A percentile compares a stretch with the other conserved stretches of the same genome.
Evolutionary conservation across 495 filamentous ascomycete genomes (phyloP).

Genomic region (Aspergillus saccharolyticus): DNA sequence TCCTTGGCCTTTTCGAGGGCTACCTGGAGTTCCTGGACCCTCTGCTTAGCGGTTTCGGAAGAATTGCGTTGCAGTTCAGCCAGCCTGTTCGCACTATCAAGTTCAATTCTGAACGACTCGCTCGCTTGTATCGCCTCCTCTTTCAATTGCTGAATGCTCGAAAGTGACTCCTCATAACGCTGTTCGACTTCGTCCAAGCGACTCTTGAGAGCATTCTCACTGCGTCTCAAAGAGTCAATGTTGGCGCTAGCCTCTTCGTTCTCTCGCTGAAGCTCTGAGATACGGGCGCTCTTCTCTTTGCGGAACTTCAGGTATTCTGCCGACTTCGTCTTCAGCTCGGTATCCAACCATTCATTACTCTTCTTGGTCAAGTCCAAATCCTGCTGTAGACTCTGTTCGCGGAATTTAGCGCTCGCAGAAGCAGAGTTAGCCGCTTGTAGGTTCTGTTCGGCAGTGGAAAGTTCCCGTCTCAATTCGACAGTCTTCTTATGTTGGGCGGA

Average conservation of each 20-base stretch:
- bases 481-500: constrained; percentile 83
- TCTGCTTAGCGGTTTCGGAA: constrained; percentile 70
- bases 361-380: constrained; percentile 80
- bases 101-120: constrained; percentile 75
- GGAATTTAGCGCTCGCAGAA: constrained; percentile 72
- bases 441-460: constrained; percentile 72
- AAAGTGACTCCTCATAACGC: constrained; percentile 78
- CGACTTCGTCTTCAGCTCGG: constrained; percentile 81
- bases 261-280: constrained; percentile 79
- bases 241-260: constrained; percentile 76
- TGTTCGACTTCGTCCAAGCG: constrained; percentile 77
- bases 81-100: constrained; percentile 73
- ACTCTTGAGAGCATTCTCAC: constrained; percentile 71
- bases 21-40: constrained; percentile 76
- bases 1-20: constrained; percentile 73
- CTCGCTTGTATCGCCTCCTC: constrained; percentile 73
- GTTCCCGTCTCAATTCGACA: constrained; percentile 71
- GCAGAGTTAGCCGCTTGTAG: constrained; percentile 75
- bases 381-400: constrained; percentile 80
- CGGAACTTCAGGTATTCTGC: constrained; percentile 83
- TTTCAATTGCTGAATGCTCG: constrained; percentile 75
- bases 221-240: constrained; percentile 70
- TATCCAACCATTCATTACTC: constrained; percentile 88
- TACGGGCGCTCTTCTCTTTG: constrained; percentile 86
- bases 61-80: constrained; percentile 81